Conservation (phyloP, 2,329 filamentous ascomycete species). For the Fusarium nygamai region DNA sequence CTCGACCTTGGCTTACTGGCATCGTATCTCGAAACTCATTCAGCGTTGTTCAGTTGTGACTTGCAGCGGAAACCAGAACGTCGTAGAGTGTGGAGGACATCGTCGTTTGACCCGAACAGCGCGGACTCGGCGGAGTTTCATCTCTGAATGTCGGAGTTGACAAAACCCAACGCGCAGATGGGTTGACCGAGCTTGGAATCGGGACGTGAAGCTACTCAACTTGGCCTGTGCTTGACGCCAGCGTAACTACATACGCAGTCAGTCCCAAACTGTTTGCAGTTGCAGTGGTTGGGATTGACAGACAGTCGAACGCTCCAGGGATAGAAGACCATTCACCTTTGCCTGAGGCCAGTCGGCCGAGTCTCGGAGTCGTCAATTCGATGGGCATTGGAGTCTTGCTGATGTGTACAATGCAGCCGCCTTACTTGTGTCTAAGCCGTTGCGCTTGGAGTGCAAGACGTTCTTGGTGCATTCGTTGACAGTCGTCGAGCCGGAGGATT, state of each 20-base stretch:
- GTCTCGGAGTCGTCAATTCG: background rate
- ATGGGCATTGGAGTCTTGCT: background rate
- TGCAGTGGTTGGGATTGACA: background rate
- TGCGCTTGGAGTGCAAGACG: background rate
- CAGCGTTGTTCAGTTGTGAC: background rate
- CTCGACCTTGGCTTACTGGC: background rate
- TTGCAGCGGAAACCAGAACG: rapidly evolving
- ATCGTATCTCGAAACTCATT: too few relatives aligned
- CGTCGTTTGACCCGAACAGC: background rate
- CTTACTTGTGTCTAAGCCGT: background rate
- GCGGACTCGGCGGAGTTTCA: background rate
- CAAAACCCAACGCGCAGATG: too few relatives aligned
- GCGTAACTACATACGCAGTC: background rate
- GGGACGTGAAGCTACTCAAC: background rate
- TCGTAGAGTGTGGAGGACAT: rapidly evolving
- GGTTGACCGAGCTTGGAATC: background rate
- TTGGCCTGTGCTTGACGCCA: too few relatives aligned
- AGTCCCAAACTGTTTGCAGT: background rate
- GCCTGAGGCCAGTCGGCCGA: background rate
- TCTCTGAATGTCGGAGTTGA: background rate
- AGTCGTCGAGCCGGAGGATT: rapidly evolving
- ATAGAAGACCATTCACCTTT: background rate
- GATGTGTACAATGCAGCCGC: background rate
- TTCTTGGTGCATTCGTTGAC: background rate
- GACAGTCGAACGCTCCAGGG: background rate